These are phyloP conservation scores for Sporothrix pseudoabietina DNA, from an alignment of 2,329 filamentous ascomycete species.

Conservation along the genomic window DNA sequence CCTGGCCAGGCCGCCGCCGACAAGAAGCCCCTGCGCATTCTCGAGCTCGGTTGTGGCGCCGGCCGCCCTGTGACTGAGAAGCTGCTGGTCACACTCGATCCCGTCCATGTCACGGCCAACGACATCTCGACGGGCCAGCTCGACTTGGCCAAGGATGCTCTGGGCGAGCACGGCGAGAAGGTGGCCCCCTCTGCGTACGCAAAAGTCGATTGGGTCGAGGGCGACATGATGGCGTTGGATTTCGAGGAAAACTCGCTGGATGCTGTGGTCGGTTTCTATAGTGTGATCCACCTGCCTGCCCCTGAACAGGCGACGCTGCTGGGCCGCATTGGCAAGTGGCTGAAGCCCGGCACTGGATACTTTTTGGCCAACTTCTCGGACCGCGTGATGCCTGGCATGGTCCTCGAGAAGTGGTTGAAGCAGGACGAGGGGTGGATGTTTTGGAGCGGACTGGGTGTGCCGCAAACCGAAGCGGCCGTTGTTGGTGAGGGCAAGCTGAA, in stretches of 20 bases:
- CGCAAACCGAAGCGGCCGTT: slow-evolving; percentile 39
- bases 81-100: slow-evolving; percentile 39
- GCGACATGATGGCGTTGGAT: slow-evolving; percentile 46
- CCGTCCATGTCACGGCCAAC: slow-evolving; percentile 43
- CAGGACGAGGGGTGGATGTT: slow-evolving; percentile 49
- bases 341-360: slow-evolving; percentile 52
- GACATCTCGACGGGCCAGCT: slow-evolving; percentile 49
- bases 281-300: slow-evolving; percentile 57
- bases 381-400: slow-evolving; percentile 37
- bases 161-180: slow-evolving; percentile 35
- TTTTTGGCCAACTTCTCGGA: slow-evolving; percentile 53
- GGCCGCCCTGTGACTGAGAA: slow-evolving; percentile 25
- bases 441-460: slow-evolving; percentile 47
- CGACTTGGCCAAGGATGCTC: slow-evolving; percentile 38
- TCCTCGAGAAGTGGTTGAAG: slow-evolving; percentile 45
- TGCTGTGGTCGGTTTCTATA: slow-evolving; percentile 56
- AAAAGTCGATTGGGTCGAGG: slow-evolving; percentile 40
- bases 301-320: slow-evolving; percentile 53
- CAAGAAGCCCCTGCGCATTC: not conserved
- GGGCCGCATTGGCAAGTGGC: slow-evolving; percentile 49
- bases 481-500: slow-evolving; percentile 42
- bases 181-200: slow-evolving; percentile 14
- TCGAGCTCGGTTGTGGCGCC: slow-evolving; percentile 11
- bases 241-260: slow-evolving; percentile 46
- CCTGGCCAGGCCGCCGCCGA: not conserved